These are phyloP conservation scores for Tolypocladium tropicale DNA, from an alignment of 2,329 filamentous ascomycete genomes.

Conservation along the genomic window DNA sequence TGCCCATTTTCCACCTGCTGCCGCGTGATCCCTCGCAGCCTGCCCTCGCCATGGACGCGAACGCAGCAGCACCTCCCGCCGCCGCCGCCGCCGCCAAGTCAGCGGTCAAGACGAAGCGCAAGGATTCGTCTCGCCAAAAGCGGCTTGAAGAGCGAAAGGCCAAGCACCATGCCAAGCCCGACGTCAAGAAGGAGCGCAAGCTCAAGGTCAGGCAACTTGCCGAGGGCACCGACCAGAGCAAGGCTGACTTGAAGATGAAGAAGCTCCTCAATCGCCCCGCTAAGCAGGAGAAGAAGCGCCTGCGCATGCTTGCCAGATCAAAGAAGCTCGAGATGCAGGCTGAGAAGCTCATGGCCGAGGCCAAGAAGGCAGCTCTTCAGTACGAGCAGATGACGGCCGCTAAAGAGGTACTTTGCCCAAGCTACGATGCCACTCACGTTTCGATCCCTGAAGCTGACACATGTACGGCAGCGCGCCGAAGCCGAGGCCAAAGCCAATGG, in stretches of 20 bases:
- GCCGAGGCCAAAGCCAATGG: constrained; percentile 9
- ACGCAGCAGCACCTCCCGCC: not conserved
- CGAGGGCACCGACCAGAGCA: constrained; percentile 23
- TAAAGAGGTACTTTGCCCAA: constrained; percentile 5
- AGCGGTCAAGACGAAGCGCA: not conserved
- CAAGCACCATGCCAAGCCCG: constrained; percentile 24
- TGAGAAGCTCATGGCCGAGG: constrained; percentile 27
- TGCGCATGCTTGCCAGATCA: constrained; percentile 24
- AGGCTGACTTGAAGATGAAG: constrained; percentile 21
- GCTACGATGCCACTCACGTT: not conserved
- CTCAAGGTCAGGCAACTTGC: constrained; percentile 16
- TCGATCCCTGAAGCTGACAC: not conserved
- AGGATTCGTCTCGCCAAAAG: constrained; percentile 1
- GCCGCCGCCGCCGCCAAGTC: too few relatives aligned
- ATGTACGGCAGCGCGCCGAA: constrained; percentile 8
- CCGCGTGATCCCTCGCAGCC: not conserved
- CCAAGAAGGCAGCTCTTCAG: constrained; percentile 21
- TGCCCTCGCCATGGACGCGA: not conserved
- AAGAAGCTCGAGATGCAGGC: constrained; percentile 30
- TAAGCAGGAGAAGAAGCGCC: constrained; percentile 27
- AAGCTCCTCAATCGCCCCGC: constrained; percentile 12
- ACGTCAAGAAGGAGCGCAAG: constrained; percentile 24
- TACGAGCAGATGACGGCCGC: constrained; percentile 13
- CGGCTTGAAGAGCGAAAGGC: constrained; percentile 19
- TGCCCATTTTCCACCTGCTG: not conserved